Base-by-base conservation (phyloP, 1,284 basidiomycete genomes). In the Leccinum insigne region DNA sequence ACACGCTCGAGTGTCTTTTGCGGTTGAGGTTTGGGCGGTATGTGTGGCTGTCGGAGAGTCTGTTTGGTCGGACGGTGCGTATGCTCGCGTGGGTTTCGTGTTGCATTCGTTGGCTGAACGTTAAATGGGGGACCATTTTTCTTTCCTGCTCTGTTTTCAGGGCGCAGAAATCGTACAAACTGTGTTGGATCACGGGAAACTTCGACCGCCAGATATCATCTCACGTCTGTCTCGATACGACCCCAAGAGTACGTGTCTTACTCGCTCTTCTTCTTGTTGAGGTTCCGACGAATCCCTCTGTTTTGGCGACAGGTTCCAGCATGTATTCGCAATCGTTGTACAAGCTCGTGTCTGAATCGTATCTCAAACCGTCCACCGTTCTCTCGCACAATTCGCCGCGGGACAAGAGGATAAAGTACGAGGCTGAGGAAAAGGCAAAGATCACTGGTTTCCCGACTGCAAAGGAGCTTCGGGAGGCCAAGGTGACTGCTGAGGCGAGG, bases 141-240 rank as follows among this genome's bases (percentile, higher is more conserved):
- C 13, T 54, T 23, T 54, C 8, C 23, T 54, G n/a, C 32, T 47
- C 16, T 21, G 16, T 63, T 2, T 5, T 11, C 61, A 95, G 93
- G 92, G 86, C 5, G 85, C 87, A 58, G 86, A 91, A 64, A 86
- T 96, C 65, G 81, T 96, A 16, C 87, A 89, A 69, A 79, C 89
- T 35, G 81, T 98, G 47, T 80, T 97, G 62, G 86, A 95, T 72
- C 91, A 95, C 73, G 96, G 96, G 54, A 96, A 96, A 77, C 85
- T 98, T 70, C 86, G 88, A 61, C 85, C 90, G 8, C 87, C 86
- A 71, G 90, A 94, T 66, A 86, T 96, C 59, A 75, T 94, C 32
- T 79, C 82, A 13, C 75, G 81, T 40, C 75, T 94, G 18, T 81
- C 83, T 10, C 75, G 79, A 8, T 78, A 78, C 62, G 85, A 90